Evolutionary conservation across 352 stramenopile genomes (phyloP).

Genomic region (Thalassiosira hispida): DNA sequence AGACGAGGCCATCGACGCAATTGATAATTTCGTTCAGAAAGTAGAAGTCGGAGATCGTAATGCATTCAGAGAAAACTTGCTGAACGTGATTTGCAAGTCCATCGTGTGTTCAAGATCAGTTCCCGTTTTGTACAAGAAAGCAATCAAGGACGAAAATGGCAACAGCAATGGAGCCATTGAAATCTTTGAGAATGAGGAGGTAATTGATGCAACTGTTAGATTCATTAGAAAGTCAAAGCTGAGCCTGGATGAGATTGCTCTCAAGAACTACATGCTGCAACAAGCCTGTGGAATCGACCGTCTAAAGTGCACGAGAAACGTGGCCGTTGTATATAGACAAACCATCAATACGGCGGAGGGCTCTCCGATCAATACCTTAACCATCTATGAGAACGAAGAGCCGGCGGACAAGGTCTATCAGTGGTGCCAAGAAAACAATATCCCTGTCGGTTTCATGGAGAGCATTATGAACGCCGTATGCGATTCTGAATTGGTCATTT

Average conservation of each 20-base stretch:
- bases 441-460: slow-evolving; percentile 18
- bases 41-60: slow-evolving; percentile 15
- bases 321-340: slow-evolving; percentile 47
- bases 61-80: slow-evolving; percentile 45
- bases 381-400: slow-evolving; percentile 62
- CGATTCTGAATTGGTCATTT: slow-evolving; percentile 53
- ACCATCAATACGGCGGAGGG: slow-evolving; percentile 37
- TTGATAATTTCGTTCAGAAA: slow-evolving; percentile 54
- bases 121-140: slow-evolving; percentile 55
- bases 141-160: slow-evolving; percentile 52
- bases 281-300: slow-evolving; percentile 48
- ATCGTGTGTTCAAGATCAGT: slow-evolving; percentile 40
- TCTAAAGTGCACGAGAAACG: slow-evolving; percentile 54
- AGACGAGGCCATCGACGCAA: slow-evolving; percentile 48
- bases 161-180: slow-evolving; percentile 45
- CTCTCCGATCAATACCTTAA: slow-evolving; percentile 46
- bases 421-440: slow-evolving; percentile 48
- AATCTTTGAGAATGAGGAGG: slow-evolving; percentile 61
- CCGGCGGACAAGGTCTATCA: slow-evolving; percentile 57
- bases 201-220: slow-evolving; percentile 58
- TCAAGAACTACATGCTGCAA: slow-evolving; percentile 64
- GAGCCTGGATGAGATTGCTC: slow-evolving; percentile 48
- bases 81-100: slow-evolving; percentile 48
- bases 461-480: slow-evolving; percentile 60
- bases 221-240: slow-evolving; percentile 55